phyloP scores from a whole-genome alignment of 306 rosid genomes.

The Malus orientalis region DNA sequence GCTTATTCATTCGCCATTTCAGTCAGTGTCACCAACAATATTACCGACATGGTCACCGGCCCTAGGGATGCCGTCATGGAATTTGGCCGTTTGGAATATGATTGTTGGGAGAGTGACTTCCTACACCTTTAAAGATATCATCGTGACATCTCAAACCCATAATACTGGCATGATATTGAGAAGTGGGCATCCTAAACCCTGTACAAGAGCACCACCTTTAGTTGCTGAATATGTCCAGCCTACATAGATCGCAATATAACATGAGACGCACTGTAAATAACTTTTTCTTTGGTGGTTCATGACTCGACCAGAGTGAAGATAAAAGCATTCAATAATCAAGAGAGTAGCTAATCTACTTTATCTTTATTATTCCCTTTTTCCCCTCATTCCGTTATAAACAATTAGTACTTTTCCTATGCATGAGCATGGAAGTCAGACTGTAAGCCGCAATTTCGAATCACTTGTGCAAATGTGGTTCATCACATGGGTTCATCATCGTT shows the following conservation, averaged over 20 bases:
- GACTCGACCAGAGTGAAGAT: background rate
- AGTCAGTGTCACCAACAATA: background rate
- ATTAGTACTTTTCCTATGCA: background rate
- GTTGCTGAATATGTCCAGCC: background rate
- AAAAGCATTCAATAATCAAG: background rate
- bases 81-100: background rate
- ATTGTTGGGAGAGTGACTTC: background rate
- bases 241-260: background rate
- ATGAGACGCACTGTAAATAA: background rate
- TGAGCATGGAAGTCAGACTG: background rate
- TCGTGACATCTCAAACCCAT: background rate
- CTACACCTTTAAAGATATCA: too few species aligned
- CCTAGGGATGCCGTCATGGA: background rate
- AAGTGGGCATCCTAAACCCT: background rate
- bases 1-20: background rate
- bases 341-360: background rate
- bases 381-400: background rate
- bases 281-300: background rate
- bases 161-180: fast-evolving
- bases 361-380: background rate
- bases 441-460: background rate
- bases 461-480: background rate
- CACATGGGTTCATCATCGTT: background rate
- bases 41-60: background rate
- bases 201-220: background rate